phyloP scores from a whole-genome alignment of 768 basidiomycete species.

The Rhizopogon sp. region DNA sequence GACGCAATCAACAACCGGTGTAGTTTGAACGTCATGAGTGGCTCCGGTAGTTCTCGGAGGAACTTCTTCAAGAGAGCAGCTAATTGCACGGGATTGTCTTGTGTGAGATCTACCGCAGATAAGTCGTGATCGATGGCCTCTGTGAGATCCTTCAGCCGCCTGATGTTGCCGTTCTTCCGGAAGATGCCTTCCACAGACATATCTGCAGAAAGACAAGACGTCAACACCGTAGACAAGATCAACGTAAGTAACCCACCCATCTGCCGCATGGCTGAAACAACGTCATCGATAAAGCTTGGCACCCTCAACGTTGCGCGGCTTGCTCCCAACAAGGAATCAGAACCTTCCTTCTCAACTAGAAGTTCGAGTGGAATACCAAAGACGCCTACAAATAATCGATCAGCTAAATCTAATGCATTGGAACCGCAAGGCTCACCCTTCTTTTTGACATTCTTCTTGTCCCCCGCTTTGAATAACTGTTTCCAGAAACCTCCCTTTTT shows the following conservation, averaged over 20 bases:
- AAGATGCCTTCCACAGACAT: slow-evolving; percentile 99
- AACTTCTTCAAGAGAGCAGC: slow-evolving; percentile 98
- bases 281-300: slow-evolving; percentile 97
- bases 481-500: slow-evolving; percentile 97
- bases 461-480: slow-evolving; percentile 85
- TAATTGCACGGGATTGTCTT: slow-evolving; percentile 95
- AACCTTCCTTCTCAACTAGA: slow-evolving; percentile 89
- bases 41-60: slow-evolving; percentile 93
- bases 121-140: slow-evolving; percentile 96
- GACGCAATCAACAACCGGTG: slow-evolving; percentile 85
- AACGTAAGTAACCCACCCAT: slow-evolving; percentile 67
- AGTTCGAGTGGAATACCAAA: slow-evolving; percentile 92
- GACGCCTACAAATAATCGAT: slow-evolving; percentile 52
- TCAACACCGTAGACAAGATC: background rate
- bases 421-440: slow-evolving; percentile 49
- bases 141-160: slow-evolving; percentile 83
- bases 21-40: slow-evolving; percentile 90
- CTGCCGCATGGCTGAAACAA: slow-evolving; percentile 96
- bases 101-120: slow-evolving; percentile 82
- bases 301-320: slow-evolving; percentile 81
- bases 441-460: slow-evolving; percentile 90
- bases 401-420: slow-evolving; percentile 7
- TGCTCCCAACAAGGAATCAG: slow-evolving; percentile 91
- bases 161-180: slow-evolving; percentile 96
- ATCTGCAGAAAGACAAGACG: slow-evolving; percentile 44